A percentile compares a stretch with the other conserved stretches of the same genome.
These are phyloP conservation scores for Polyporus arcularius DNA, from an alignment of 768 basidiomycete species.

Conservation along the genomic window DNA sequence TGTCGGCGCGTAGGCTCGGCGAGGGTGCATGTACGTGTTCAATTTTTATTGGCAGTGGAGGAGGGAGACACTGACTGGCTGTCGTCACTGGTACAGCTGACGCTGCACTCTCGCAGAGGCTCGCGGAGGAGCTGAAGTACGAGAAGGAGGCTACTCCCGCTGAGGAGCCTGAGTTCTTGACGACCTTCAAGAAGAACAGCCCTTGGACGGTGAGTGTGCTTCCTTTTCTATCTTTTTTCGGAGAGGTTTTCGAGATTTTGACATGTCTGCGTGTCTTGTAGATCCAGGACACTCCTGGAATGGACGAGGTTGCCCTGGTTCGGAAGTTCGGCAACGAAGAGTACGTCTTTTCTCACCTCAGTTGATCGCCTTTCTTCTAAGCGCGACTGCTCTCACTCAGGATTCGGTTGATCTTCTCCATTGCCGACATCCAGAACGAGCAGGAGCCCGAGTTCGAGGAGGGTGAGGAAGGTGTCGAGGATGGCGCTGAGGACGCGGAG, in stretches of 20 bases:
- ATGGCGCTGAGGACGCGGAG: conserved; percentile 29
- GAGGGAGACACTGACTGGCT: background rate
- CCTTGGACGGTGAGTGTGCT: conserved; percentile 70
- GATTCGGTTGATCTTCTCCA: conserved; percentile 89
- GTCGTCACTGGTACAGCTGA: conserved; percentile 52
- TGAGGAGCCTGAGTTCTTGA: conserved; percentile 73
- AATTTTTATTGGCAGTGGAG: background rate
- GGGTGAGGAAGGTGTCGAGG: conserved; percentile 42
- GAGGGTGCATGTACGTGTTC: conserved; percentile 45
- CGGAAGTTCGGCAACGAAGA: conserved; percentile 89
- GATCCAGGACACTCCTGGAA: conserved; percentile 70
- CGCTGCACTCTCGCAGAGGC: conserved; percentile 69
- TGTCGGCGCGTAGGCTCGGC: conserved; percentile 39
- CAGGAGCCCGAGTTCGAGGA: conserved; percentile 40
- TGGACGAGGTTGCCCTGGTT: conserved; percentile 81
- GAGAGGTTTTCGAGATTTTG: background rate
- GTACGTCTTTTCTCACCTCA: conserved; percentile 45
- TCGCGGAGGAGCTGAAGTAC: conserved; percentile 82
- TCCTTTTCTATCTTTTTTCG: background rate
- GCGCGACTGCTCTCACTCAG: conserved; percentile 39
- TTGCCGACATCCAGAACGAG: conserved; percentile 73
- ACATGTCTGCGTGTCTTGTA: conserved; percentile 27
- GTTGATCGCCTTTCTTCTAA: background rate
- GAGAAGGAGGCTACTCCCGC: conserved; percentile 64
- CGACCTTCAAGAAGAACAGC: conserved; percentile 68